Base-by-base conservation (phyloP, 2,329 filamentous ascomycete species). In the Diaporthe ampelina region DNA sequence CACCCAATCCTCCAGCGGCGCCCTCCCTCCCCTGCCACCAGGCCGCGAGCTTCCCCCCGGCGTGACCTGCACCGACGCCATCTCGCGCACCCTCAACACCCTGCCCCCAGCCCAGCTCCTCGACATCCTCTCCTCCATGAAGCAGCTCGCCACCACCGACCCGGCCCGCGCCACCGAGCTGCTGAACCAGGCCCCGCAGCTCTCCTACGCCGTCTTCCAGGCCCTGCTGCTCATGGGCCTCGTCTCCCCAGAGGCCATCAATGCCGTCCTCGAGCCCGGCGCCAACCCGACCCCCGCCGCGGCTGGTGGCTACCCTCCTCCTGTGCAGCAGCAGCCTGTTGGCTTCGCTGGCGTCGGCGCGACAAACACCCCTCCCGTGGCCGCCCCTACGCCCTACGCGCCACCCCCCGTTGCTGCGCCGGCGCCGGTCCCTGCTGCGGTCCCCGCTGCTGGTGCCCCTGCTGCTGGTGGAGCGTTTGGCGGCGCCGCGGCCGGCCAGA, bases 191-290 rank as follows among this genome's bases (percentile, higher is more conserved):
- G 95, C 95, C 1, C 97, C 97, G 0, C 97, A 99, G 84, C 91
- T 99, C 58, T 92, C 94, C 6, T 98, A 97, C 80, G 97, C 97
- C 74, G 93, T 98, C 77, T 98, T 98, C 85, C 96, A 98, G 84
- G 94, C 95, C 32, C 89, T 98, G 13, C 90, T 98, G 2, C 91
- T 98, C 50, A 97, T 98, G 91, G 95, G 95, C 59, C 91, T 98
- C 13, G 95, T 98, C 73, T 96, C 97, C 74, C 94, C 94, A 19
- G 92, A 92, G 79, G 92, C 95, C 4, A 92, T 98, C 72, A 90
- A 93, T 76, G 92, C 93, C 6, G 94, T 98, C 40, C 89, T 98
- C 70, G 94, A 97, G 80, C 84, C 87, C 6, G 82, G 81, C 43
- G 82, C 84, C 72, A 81, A 83, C 85, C 80, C 80, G 43, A 77